Evolutionary conservation across 768 basidiomycete genomes (phyloP).

Genomic region (Suillus paluster): DNA sequence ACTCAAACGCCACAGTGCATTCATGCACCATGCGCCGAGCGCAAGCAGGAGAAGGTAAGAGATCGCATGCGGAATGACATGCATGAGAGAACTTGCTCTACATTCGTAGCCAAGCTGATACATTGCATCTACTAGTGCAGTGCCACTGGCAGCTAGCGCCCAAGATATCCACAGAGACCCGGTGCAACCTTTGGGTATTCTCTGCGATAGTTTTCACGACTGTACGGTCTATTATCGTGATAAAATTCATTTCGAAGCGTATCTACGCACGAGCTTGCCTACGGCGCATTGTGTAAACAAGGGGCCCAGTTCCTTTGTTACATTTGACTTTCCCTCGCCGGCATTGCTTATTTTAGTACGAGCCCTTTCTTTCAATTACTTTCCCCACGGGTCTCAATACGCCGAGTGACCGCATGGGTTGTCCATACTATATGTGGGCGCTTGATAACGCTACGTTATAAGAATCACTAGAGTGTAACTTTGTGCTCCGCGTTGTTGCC

Average conservation of each 20-base stretch:
- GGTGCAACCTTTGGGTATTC: background rate
- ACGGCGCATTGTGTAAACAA: background rate
- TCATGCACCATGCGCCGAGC: background rate
- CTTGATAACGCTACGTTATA: slow-evolving; percentile 8
- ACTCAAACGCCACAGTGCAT: background rate
- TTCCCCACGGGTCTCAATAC: slow-evolving; percentile 74
- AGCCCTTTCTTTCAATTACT: slow-evolving; percentile 33
- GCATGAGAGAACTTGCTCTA: slow-evolving; percentile 2
- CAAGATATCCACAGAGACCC: background rate
- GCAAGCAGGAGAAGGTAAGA: background rate
- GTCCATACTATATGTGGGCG: slow-evolving; percentile 2
- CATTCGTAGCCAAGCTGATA: background rate
- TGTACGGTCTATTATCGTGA: background rate
- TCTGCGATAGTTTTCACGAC: background rate
- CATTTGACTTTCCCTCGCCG: slow-evolving; percentile 50
- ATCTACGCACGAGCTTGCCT: too few relatives aligned
- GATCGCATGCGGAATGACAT: background rate
- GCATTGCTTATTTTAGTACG: slow-evolving; percentile 39
- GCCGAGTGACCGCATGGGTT: slow-evolving; percentile 65
- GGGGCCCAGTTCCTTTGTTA: background rate
- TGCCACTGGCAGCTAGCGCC: too few relatives aligned
- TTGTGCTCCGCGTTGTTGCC: background rate
- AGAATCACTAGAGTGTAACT: background rate
- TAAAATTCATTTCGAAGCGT: background rate
- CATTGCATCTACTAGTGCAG: background rate